Evolutionary conservation across 2,329 filamentous ascomycete genomes (phyloP), one percentile per base, ranked within the genome.

Genomic region (Emericellopsis cladophorae): DNA sequence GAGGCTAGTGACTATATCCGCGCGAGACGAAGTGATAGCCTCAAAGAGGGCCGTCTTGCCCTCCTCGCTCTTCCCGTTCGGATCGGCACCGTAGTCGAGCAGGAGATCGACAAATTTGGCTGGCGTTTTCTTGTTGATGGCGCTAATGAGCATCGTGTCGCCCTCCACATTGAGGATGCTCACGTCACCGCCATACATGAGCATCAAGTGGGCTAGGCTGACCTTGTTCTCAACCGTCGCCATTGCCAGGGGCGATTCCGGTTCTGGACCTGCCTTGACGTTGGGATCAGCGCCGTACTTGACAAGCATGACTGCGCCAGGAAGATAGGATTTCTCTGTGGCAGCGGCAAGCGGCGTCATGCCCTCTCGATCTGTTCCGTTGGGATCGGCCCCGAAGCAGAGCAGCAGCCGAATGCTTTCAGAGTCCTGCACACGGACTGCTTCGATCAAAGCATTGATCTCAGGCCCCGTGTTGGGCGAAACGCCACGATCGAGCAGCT

Each of bases 211-310:
- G 0, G 73, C 62, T 18, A 83, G 64, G 42, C 72, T 69, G 22
- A 71, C 59, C 48, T 74, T 74, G 50, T 71, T 69, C 37, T 68
- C 66, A 2, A 63, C 52, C 36, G 68, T 62, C 14, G 76, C 66
- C 39, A 67, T 48, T 15, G 66, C 63, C 26, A 82, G 60, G 0
- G 79, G 70, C 7, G 22, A 70, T 45, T 80, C 75, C 4, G 64
- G 55, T 9, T 72, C 66, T 0, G 65, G 55, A 1, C 73, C 68
- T 2, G 65, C 60, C 2, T 62, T 56, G 36, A 73, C 60, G 50
- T 76, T 76, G 9, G 69, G 68, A 51, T 75, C 74, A 14, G 74
- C 74, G 10, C 77, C 76, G 45, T 83, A 81, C 57, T 81, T 79
- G 47, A 80, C 65, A 5, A 84, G 66, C 39, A 72, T 59, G 24